phyloP scores from a whole-genome alignment of 2,329 filamentous ascomycete species.

The Ceratocystis harringtonii region DNA sequence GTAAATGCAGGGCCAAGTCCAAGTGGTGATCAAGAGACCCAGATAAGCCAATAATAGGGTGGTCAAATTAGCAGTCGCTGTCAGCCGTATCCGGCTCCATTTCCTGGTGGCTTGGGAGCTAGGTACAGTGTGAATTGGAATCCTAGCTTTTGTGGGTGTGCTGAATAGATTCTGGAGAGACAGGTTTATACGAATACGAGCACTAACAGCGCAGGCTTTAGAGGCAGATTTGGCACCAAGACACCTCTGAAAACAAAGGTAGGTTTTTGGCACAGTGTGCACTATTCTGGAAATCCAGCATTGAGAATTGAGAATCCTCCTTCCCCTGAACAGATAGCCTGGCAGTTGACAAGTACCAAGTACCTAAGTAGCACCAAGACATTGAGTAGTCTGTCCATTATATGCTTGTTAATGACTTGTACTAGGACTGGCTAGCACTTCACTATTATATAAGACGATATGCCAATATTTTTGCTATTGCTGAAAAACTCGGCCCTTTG shows the following conservation, averaged over 20 bases:
- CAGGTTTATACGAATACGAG: slow-evolving; percentile 18
- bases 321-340: not conserved
- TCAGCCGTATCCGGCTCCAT: slow-evolving; percentile 17
- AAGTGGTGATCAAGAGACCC: not conserved
- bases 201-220: not conserved
- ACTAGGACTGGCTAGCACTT: not conserved
- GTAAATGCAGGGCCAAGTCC: not conserved
- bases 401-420: no score
- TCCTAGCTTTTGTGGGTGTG: not conserved
- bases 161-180: not conserved
- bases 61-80: slow-evolving; percentile 6
- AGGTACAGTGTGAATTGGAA: slow-evolving; percentile 6
- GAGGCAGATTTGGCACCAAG: not conserved
- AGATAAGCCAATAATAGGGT: not conserved
- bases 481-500: not conserved
- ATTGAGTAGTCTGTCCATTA: not conserved
- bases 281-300: not conserved
- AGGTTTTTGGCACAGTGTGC: not conserved
- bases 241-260: no score
- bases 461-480: not conserved
- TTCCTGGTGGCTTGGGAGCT: slow-evolving; percentile 10
- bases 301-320: not conserved
- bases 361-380: not conserved
- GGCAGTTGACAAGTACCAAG: not conserved
- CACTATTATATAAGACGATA: not conserved